Percentiles rank a stretch among this genome's conserved stretches.
Conservation (phyloP, 192 early-diverging fungal species). For the Coemansia sp. region DNA sequence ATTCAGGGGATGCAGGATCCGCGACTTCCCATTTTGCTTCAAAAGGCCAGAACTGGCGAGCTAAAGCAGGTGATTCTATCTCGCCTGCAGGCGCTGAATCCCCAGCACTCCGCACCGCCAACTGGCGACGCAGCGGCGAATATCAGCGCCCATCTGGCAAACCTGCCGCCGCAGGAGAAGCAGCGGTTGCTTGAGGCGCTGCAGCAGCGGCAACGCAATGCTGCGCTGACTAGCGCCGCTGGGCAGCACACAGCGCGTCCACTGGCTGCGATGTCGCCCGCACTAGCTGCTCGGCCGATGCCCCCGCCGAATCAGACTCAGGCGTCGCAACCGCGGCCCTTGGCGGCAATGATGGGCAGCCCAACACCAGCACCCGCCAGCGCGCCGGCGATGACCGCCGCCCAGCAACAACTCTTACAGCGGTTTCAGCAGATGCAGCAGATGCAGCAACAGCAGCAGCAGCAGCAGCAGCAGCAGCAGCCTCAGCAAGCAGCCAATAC, state of each 20-base stretch:
- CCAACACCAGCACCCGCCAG: conserved; percentile 11
- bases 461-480: conserved; percentile 7
- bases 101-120: conserved; percentile 11
- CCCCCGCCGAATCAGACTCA: not conserved
- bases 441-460: conserved; percentile 3
- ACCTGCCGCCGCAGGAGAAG: conserved; percentile 18
- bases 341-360: conserved; percentile 23
- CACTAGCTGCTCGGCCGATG: conserved; percentile 7
- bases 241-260: conserved; percentile 4
- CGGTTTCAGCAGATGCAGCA: conserved; percentile 28
- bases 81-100: conserved; percentile 7
- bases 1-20: conserved; percentile 17
- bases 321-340: not conserved
- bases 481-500: conserved; percentile 11
- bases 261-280: not conserved
- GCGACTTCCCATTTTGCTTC: conserved; percentile 11
- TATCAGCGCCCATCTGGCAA: conserved; percentile 15
- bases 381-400: conserved; percentile 14
- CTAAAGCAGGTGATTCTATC: conserved; percentile 13
- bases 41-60: conserved; percentile 33
- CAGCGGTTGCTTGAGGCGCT: conserved; percentile 21
- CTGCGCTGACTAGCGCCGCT: conserved; percentile 5
- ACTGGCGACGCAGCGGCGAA: conserved; percentile 4
- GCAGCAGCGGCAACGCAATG: conserved; percentile 22
- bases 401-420: conserved; percentile 14